These are phyloP conservation scores for Phycomyces blakesleeanus DNA, from an alignment of 192 early-diverging fungal species.

Conservation along the genomic window DNA sequence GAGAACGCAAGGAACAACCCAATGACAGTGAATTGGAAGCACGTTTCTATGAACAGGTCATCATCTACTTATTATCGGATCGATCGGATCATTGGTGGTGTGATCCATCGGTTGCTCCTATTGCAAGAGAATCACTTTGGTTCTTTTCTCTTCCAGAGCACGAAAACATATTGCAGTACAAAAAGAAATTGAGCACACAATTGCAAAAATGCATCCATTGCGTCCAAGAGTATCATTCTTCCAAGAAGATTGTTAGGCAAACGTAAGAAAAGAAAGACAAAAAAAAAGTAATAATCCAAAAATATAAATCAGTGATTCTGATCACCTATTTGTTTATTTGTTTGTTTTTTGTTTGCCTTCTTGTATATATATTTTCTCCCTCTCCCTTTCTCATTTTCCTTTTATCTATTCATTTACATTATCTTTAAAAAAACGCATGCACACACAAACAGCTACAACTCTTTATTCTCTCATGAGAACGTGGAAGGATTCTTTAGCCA, in stretches of 20 bases:
- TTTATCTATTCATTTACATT: no score
- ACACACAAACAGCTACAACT: conserved; percentile 11
- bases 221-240: conserved; percentile 22
- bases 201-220: conserved; percentile 22
- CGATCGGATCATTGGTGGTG: conserved; percentile 36
- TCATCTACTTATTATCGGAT: conserved; percentile 23
- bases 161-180: conserved; percentile 29
- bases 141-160: conserved; percentile 32
- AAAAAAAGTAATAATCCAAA: neutral
- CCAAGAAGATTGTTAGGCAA: conserved; percentile 9
- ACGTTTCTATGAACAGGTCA: conserved; percentile 39
- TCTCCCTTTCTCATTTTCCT: no score
- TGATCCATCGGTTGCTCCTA: neutral
- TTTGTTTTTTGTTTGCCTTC: neutral
- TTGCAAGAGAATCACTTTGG: conserved; percentile 31
- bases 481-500: conserved; percentile 22
- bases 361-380: no score
- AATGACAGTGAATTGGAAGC: conserved; percentile 12
- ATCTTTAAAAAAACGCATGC: no score
- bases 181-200: conserved; percentile 24
- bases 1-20: conserved; percentile 10
- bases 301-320: neutral
- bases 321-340: neutral
- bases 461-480: conserved; percentile 13
- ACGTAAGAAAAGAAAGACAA: conserved; percentile 8